Evolutionary conservation across 75 land plant species (phyloP), one percentile per base, ranked within the genome.

Genomic region (Sequoiadendron giganteum): DNA sequence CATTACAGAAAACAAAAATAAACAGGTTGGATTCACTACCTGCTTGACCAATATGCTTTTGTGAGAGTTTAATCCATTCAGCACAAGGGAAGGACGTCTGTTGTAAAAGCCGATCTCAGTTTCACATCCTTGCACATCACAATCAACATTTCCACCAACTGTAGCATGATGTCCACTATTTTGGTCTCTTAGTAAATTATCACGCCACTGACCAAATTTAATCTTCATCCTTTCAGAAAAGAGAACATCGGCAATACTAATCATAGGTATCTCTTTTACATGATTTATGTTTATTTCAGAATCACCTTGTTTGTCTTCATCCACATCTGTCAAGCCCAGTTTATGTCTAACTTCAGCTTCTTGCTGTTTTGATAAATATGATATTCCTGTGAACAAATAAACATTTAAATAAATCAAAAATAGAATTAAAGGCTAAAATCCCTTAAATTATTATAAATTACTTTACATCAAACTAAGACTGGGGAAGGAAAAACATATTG

Each of bases 331-430:
- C 14, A 73, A 89, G 28, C 82, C 80, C 28, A 92, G 85, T 15
- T 56, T 83, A 15, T 55, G 88, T 76, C 94, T 76, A 54, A 94
- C 94, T 81, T 93, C 93, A 88, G 85, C 91, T 87, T 97, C 99
- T 93, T 98, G 96, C 76, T 77, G 91, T 92, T 93, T 97, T 85
- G 99, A 97, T 89, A 98, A 88, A 90, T 95, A 97, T 87, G 99
- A 97, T 89, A 98, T 90, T 81, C 99, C 98, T 96, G 95, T 86
- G 87, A 90, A 87, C 86, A 88, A 56, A 82, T 10, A 91, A 86
- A 90, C 30, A 84, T 18, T 77, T 81, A 83, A 89, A 89, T 79
- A 56, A n/a, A 14, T 30, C 16, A 28, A 65, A 61, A 55, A 54
- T 30, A 88, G 14, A 47, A 43, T 47, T 25, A 42, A 8, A n/a